phyloP scores from a whole-genome alignment of 2,329 filamentous ascomycete species.

The Chalara sp. region DNA sequence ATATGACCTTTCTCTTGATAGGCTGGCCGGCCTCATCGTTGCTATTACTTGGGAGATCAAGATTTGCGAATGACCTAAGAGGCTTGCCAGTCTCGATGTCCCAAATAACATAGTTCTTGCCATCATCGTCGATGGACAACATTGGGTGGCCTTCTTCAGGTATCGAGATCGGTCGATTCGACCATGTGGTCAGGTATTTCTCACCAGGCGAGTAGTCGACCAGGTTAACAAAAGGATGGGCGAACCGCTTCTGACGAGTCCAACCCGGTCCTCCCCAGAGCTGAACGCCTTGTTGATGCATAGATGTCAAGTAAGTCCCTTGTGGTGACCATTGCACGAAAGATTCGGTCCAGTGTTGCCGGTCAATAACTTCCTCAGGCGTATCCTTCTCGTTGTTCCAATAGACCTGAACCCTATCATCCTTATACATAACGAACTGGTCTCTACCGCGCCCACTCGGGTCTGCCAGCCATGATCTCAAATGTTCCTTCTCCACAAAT shows the following conservation, averaged over 20 bases:
- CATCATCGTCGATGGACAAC: constrained; percentile 87
- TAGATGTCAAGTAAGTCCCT: constrained; percentile 88
- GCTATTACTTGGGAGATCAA: constrained; percentile 64
- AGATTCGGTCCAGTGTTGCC: constrained; percentile 94
- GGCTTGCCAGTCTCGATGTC: constrained; percentile 86
- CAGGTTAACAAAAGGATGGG: constrained; percentile 91
- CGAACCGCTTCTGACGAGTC: constrained; percentile 86
- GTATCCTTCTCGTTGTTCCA: constrained; percentile 97
- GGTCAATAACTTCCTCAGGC: constrained; percentile 84
- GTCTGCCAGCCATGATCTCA: constrained; percentile 89
- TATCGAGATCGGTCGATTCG: constrained; percentile 84
- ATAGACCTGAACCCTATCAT: constrained; percentile 87
- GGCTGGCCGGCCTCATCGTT: constrained; percentile 55
- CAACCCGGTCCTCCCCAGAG: constrained; percentile 91
- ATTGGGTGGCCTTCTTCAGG: constrained; percentile 79
- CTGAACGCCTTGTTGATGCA: constrained; percentile 93
- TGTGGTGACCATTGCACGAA: constrained; percentile 98
- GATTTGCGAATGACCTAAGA: constrained; percentile 85
- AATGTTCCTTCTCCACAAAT: constrained; percentile 88
- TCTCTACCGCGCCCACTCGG: constrained; percentile 73
- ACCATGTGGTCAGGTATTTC: constrained; percentile 95
- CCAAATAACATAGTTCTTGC: constrained; percentile 99
- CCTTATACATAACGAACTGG: constrained; percentile 91
- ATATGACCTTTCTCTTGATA: constrained; percentile 87
- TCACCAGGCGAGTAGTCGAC: constrained; percentile 93